Evolutionary conservation across 225 moss, liverwort and hornwort species (phyloP), one percentile per base, ranked within the genome.

Genomic region (Asterella californica): DNA sequence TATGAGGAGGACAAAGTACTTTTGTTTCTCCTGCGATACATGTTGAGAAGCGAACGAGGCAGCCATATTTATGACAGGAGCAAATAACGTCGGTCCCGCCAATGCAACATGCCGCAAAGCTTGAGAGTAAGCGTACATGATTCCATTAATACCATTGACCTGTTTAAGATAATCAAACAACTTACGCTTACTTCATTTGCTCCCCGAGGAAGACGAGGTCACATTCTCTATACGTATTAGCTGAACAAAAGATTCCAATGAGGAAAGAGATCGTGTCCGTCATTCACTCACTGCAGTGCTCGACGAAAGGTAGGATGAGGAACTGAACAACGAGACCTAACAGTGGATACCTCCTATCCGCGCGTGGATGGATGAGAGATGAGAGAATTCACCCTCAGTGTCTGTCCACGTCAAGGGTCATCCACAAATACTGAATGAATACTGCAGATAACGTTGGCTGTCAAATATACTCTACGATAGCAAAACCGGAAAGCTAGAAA

Each of bases 21-120:
- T 97, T 76, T 86, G 85, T 22, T 88, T 86, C 36, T 86, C 76
- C 76, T 88, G 86, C 67, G 68, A 77, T 19, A 85, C 85, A 81
- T 81, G 75, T 32, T 87, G 80, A 0, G 89, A 82, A 15, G 93
- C 97, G 25, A 97, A 77, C 17, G 89, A 88, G 27, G 88, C 84
- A 62, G 90, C 90, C 88, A 88, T 90, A 62, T 86, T 90, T 69
- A 88, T 81, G 63, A 93, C 92, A 9, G 97, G 97, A 25, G 97
- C 97, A 81, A 97, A 97, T 84, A 91, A 86, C 21, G 97, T 97
- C 53, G 97, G 97, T n/a, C 97, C 97, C 2, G 95, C 95, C 0
- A 97, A 84, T 53, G 95, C 89, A 80, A 97, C 94, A 12, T 89
- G 85, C 53, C 83, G 88, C 42, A 97, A 85, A 1, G 97, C 89